These are phyloP conservation scores for Didymella pinodella DNA, from an alignment of 2,329 filamentous ascomycete genomes.

Conservation along the genomic window DNA sequence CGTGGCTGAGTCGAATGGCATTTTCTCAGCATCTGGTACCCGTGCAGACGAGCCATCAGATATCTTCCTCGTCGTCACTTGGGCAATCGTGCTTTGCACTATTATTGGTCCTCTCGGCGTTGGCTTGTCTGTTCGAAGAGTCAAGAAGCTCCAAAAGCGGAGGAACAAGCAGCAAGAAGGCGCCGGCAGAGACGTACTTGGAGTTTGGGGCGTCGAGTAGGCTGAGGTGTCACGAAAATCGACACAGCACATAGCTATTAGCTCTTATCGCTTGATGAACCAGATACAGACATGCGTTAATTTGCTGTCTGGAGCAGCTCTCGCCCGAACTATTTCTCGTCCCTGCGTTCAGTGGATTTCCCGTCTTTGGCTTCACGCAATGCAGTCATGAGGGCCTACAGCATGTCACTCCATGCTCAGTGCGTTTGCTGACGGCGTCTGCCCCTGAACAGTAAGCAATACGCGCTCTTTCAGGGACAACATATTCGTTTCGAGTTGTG, in stretches of 20 bases:
- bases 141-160: constrained; percentile 52
- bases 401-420: background rate
- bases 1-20: constrained; percentile 65
- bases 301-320: background rate
- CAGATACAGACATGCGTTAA: background rate
- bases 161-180: constrained; percentile 41
- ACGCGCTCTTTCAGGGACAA: background rate
- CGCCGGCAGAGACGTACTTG: constrained; percentile 54
- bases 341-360: background rate
- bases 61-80: constrained; percentile 62
- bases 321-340: background rate
- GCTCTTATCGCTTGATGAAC: background rate
- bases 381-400: background rate
- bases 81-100: constrained; percentile 66
- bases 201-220: constrained; percentile 54
- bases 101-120: constrained; percentile 63
- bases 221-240: background rate
- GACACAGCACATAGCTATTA: background rate
- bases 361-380: background rate
- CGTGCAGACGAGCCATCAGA: constrained; percentile 48
- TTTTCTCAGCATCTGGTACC: constrained; percentile 50
- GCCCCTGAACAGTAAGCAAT: background rate
- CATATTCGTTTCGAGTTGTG: background rate
- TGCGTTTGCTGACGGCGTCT: background rate
- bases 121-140: constrained; percentile 58